phyloP scores from a whole-genome alignment of 345 rosid genomes.

The Hibiscus tridactylites region DNA sequence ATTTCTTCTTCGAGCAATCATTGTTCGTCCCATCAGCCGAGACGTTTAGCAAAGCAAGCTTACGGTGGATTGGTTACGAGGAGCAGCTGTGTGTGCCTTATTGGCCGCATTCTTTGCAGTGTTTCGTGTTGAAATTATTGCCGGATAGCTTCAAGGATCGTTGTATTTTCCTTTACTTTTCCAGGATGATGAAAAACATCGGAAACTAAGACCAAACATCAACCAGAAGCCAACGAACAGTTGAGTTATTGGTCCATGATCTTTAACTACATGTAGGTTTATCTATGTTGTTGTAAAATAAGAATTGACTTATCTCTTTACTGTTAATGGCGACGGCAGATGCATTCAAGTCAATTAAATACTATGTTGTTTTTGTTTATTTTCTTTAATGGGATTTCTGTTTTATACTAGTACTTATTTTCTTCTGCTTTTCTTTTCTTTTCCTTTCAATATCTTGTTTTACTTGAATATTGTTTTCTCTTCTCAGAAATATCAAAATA shows the following conservation, averaged over 20 bases:
- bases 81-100: conserved; percentile 28
- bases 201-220: not conserved
- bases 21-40: conserved; percentile 30
- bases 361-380: too few relatives aligned
- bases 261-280: not conserved
- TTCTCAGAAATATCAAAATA: too few relatives aligned
- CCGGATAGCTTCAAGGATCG: conserved; percentile 16
- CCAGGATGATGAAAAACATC: not conserved
- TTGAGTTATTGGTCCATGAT: not conserved
- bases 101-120: conserved; percentile 35
- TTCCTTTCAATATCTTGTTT: too few relatives aligned
- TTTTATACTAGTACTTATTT: too few relatives aligned
- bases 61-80: conserved; percentile 37
- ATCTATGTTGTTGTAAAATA: not conserved
- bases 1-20: not conserved
- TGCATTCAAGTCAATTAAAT: too few relatives aligned
- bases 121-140: conserved; percentile 5
- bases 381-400: too few relatives aligned
- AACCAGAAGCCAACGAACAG: not conserved
- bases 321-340: not conserved
- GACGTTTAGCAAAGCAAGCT: conserved; percentile 29
- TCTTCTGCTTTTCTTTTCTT: too few relatives aligned
- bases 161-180: not conserved
- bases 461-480: too few relatives aligned
- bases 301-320: not conserved